A percentile compares a stretch with the other conserved stretches of the same genome.
Conservation (phyloP, 1,284 basidiomycete species). For the Ustilago trichophora region DNA sequence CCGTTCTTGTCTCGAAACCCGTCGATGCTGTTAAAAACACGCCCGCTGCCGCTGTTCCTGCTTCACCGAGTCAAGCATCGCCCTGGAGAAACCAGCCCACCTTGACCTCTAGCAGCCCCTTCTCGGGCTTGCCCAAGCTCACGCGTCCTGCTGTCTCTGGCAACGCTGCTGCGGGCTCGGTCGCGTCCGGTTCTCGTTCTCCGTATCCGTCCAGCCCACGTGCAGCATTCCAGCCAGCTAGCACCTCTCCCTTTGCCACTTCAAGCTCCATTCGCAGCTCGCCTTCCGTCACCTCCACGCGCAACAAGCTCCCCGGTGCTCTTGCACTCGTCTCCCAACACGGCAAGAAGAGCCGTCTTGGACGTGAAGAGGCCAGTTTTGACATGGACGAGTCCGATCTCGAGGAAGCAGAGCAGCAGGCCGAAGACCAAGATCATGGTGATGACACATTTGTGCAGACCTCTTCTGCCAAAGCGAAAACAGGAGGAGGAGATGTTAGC, state of each 20-base stretch:
- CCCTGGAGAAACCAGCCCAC: slow-evolving; percentile 44
- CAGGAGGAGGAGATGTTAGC: slow-evolving; percentile 4
- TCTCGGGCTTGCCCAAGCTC: slow-evolving; percentile 47
- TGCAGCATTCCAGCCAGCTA: slow-evolving; percentile 29
- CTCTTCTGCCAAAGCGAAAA: neutral
- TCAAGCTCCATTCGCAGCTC: slow-evolving; percentile 27
- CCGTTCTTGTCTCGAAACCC: slow-evolving; percentile 17
- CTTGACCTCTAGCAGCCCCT: slow-evolving; percentile 45
- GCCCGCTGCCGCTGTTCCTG: neutral
- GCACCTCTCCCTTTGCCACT: slow-evolving; percentile 30
- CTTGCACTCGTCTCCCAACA: slow-evolving; percentile 41
- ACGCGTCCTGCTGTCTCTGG: slow-evolving; percentile 10
- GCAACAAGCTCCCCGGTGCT: slow-evolving; percentile 23
- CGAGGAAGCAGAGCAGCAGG: neutral
- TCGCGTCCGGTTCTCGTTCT: slow-evolving; percentile 30
- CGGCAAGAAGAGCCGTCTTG: slow-evolving; percentile 28
- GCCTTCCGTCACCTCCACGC: slow-evolving; percentile 8
- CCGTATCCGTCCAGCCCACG: slow-evolving; percentile 23
- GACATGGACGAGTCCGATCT: slow-evolving; percentile 14
- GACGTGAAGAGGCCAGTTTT: slow-evolving; percentile 9
- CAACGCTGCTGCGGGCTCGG: slow-evolving; percentile 3
- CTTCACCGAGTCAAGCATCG: slow-evolving; percentile 9
- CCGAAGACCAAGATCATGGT: slow-evolving; percentile 7
- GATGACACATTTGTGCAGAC: slow-evolving; percentile 42
- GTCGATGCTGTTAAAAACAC: slow-evolving; percentile 3